Evolutionary conservation across 2,329 filamentous ascomycete genomes (phyloP).

Genomic region (Penicillium corylophilum): DNA sequence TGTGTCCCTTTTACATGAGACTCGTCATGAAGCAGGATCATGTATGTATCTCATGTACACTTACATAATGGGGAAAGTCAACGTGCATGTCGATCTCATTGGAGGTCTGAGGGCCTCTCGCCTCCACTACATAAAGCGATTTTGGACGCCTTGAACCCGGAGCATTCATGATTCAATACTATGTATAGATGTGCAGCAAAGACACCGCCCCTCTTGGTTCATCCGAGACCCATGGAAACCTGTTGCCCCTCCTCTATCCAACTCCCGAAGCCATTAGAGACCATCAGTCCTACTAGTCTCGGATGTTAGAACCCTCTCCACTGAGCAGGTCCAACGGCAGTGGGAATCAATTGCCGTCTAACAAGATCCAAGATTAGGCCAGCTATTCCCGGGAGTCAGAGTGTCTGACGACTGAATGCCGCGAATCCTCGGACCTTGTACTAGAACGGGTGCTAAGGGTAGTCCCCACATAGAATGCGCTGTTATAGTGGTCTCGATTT

Average conservation of each 20-base stretch:
- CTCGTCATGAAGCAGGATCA: background rate
- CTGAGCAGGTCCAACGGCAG: constrained; percentile 7
- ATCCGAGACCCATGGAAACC: background rate
- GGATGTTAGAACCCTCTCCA: constrained; percentile 6
- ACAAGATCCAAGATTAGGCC: constrained; percentile 2
- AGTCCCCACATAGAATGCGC: background rate
- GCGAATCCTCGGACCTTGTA: constrained; percentile 6
- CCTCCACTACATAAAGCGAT: background rate
- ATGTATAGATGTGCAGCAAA: background rate
- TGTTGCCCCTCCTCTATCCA: background rate
- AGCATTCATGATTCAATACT: background rate
- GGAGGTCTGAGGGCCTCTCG: background rate
- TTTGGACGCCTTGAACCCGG: background rate
- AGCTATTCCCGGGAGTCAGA: background rate
- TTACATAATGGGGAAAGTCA: background rate
- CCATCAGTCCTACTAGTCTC: background rate
- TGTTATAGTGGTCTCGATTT: constrained; percentile 9
- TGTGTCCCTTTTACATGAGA: background rate
- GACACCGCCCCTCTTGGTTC: background rate
- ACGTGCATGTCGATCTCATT: background rate
- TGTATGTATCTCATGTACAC: background rate
- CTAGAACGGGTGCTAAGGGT: constrained; percentile 6
- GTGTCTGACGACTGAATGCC: constrained; percentile 6
- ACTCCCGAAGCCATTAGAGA: background rate
- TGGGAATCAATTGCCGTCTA: constrained; percentile 12